phyloP scores from a whole-genome alignment of 2,329 filamentous ascomycete genomes.

The Fusarium sp. region DNA sequence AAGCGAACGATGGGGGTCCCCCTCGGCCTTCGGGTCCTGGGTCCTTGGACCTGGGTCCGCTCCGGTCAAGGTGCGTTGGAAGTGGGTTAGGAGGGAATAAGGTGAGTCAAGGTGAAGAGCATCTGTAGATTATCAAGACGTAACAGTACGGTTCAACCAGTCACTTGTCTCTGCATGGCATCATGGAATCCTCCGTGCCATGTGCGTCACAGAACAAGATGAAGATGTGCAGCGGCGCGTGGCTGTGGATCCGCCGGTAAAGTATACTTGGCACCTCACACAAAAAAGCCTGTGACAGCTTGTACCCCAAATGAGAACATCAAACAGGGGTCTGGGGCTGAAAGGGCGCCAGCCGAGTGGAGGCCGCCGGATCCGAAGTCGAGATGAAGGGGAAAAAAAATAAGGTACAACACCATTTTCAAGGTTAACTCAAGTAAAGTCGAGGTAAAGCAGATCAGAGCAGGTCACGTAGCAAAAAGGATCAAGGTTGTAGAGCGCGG shows the following conservation, averaged over 20 bases:
- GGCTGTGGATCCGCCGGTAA: slow-evolving; percentile 18
- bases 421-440: not conserved
- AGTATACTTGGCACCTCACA: not conserved
- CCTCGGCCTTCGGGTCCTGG: not conserved
- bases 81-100: not conserved
- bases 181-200: slow-evolving; percentile 13
- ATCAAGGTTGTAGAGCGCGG: not conserved
- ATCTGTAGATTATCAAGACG: not conserved
- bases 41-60: not conserved
- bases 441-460: not conserved
- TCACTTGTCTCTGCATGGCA: slow-evolving; percentile 3
- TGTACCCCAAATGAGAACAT: not conserved
- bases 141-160: not conserved
- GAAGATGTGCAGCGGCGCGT: slow-evolving; percentile 21
- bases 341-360: not conserved
- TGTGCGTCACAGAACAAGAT: slow-evolving; percentile 26
- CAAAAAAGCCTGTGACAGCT: not conserved
- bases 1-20: slow-evolving; percentile 3
- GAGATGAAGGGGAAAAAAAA: not conserved
- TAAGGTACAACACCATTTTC: slow-evolving; percentile 4
- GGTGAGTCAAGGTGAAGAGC: not conserved
- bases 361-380: slow-evolving; percentile 21
- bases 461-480: not conserved
- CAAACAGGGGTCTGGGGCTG: not conserved
- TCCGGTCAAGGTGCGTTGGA: not conserved